phyloP scores from a whole-genome alignment of 768 basidiomycete species.

The Tremella mesenterica region DNA sequence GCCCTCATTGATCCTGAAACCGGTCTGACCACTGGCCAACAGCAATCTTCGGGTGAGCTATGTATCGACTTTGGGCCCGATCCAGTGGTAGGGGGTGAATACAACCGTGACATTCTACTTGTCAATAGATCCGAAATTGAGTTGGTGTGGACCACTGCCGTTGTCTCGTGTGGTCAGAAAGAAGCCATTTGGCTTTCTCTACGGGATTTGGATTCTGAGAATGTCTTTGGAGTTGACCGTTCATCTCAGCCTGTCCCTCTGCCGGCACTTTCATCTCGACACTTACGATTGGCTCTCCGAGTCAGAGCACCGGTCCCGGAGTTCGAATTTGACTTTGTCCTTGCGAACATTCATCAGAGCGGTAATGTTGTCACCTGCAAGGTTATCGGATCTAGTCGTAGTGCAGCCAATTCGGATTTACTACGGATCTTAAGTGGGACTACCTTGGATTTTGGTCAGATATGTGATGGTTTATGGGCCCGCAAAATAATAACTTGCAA shows the following conservation, averaged over 20 bases:
- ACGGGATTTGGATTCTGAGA: slow-evolving; percentile 38
- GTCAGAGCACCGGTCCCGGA: slow-evolving; percentile 21
- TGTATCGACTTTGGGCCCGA: slow-evolving; percentile 34
- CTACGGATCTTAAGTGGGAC: slow-evolving; percentile 33
- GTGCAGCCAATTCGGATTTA: slow-evolving; percentile 17
- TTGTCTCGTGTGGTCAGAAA: slow-evolving; percentile 27
- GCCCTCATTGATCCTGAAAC: slow-evolving; percentile 27
- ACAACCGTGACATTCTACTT: slow-evolving; percentile 33
- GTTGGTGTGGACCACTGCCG: slow-evolving; percentile 34
- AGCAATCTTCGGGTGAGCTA: slow-evolving; percentile 26
- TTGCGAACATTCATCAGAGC: slow-evolving; percentile 33
- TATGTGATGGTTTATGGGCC: slow-evolving; percentile 34
- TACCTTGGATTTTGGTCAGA: slow-evolving; percentile 37
- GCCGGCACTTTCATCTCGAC: slow-evolving; percentile 32
- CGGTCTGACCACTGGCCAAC: slow-evolving; percentile 18
- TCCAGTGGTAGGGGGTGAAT: slow-evolving; percentile 27
- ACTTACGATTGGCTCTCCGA: slow-evolving; percentile 29
- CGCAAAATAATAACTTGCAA: slow-evolving; percentile 37
- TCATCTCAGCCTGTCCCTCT: slow-evolving; percentile 30
- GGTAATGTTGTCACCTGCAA: slow-evolving; percentile 36
- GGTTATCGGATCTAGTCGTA: slow-evolving; percentile 23
- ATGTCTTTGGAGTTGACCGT: slow-evolving; percentile 30
- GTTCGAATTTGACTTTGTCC: slow-evolving; percentile 37
- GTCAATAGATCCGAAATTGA: slow-evolving; percentile 41
- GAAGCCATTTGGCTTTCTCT: slow-evolving; percentile 37